phyloP scores from a whole-genome alignment of 2,329 filamentous ascomycete genomes.

The Lizonia empirigonia region DNA sequence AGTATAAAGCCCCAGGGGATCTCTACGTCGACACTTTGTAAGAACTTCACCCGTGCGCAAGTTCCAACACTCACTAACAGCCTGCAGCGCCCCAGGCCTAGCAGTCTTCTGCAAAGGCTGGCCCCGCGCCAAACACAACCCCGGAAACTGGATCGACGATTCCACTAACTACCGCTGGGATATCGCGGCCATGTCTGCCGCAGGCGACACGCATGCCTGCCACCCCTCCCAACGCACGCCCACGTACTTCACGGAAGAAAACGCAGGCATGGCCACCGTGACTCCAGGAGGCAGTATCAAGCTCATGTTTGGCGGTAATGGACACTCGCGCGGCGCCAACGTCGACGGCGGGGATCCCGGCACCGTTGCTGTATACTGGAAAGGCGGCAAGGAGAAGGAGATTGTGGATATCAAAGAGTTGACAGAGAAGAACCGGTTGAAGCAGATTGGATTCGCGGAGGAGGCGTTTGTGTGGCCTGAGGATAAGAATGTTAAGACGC shows the following conservation, averaged over 20 bases:
- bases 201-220: constrained; percentile 23
- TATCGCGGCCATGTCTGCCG: background rate
- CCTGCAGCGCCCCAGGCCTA: constrained; percentile 23
- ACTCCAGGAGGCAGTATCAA: constrained; percentile 23
- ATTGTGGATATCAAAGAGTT: constrained; percentile 31
- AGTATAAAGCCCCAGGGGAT: constrained; percentile 13
- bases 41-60: background rate
- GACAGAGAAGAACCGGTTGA: constrained; percentile 22
- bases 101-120: constrained; percentile 30
- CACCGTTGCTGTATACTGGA: constrained; percentile 23
- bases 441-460: constrained; percentile 29
- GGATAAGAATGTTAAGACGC: constrained; percentile 21
- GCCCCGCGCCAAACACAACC: constrained; percentile 31
- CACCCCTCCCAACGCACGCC: constrained; percentile 24
- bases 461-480: constrained; percentile 29
- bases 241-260: constrained; percentile 17
- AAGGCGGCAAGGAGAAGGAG: constrained; percentile 25
- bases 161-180: constrained; percentile 27
- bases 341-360: constrained; percentile 25
- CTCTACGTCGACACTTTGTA: constrained; percentile 15
- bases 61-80: background rate
- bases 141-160: constrained; percentile 33
- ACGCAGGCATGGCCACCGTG: constrained; percentile 28
- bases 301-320: constrained; percentile 37
- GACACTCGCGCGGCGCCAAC: constrained; percentile 30